Evolutionary conservation across 73 alveolate species (phyloP).

Genomic region (Paramecium octaurelia): DNA sequence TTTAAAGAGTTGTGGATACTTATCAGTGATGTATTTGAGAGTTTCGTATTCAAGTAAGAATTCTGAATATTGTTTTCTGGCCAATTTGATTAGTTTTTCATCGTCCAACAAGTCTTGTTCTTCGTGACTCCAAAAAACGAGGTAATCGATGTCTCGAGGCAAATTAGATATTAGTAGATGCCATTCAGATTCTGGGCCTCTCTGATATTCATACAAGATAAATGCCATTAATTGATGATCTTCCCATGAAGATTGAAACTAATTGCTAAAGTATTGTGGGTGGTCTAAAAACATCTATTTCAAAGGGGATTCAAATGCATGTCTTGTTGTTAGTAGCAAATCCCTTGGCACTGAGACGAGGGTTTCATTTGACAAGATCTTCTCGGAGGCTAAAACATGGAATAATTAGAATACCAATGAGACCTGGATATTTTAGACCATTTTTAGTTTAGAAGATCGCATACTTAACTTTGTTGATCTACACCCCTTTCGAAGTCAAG

Average conservation of each 20-base stretch:
- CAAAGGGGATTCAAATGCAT: slow-evolving; percentile 29
- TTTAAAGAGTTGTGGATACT: slow-evolving; percentile 13
- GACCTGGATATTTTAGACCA: slow-evolving; percentile 55
- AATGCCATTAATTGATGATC: slow-evolving; percentile 46
- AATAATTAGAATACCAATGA: neutral
- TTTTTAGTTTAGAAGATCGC: slow-evolving; percentile 48
- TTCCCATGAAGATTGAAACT: slow-evolving; percentile 20
- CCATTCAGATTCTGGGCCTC: slow-evolving; percentile 56
- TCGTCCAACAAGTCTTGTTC: slow-evolving; percentile 44
- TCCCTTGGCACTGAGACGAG: slow-evolving; percentile 40
- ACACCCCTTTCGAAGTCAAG: neutral
- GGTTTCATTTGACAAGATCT: slow-evolving; percentile 39
- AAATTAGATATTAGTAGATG: slow-evolving; percentile 41
- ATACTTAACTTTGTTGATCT: neutral
- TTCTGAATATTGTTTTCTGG: neutral
- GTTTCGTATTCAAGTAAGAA: slow-evolving; percentile 27
- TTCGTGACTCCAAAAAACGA: slow-evolving; percentile 56
- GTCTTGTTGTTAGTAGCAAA: slow-evolving; percentile 42
- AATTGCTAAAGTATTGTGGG: slow-evolving; percentile 39
- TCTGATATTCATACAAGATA: slow-evolving; percentile 42
- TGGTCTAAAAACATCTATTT: slow-evolving; percentile 30
- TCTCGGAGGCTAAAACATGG: slow-evolving; percentile 49
- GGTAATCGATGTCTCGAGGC: slow-evolving; percentile 49
- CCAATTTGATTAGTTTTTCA: neutral
- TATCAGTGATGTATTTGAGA: neutral